Conservation (phyloP, 805 yeast genomes). For the Metschnikowia kofuensis region DNA sequence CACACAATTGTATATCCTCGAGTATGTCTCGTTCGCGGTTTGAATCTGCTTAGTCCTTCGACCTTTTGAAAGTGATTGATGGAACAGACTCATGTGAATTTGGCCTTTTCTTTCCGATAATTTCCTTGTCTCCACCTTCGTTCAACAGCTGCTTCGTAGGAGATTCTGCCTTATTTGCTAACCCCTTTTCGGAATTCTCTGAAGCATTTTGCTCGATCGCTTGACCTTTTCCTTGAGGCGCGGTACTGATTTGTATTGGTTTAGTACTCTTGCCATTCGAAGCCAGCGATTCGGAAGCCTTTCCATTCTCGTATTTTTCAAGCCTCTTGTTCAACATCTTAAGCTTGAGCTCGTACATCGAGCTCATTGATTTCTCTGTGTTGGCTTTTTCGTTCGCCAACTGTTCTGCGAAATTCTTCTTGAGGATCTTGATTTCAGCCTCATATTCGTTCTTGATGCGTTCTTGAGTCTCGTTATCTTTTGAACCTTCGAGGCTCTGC, state of each 20-base stretch:
- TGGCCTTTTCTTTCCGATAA: constrained; percentile 3
- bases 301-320: constrained; percentile 42
- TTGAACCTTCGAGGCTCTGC: neutral
- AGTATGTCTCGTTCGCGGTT: too few species aligned
- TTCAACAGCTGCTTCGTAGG: neutral
- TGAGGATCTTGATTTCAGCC: constrained; percentile 20
- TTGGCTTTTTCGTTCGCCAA: constrained; percentile 29
- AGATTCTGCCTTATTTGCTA: neutral
- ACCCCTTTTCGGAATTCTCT: neutral
- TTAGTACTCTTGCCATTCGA: neutral
- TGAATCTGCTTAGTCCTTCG: constrained; percentile 1
- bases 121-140: neutral
- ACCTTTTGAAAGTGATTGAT: constrained; percentile 4
- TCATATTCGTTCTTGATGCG: constrained; percentile 20
- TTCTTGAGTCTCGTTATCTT: constrained; percentile 15
- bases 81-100: constrained; percentile 3
- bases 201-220: neutral
- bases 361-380: constrained; percentile 48
- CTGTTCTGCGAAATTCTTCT: constrained; percentile 20
- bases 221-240: neutral
- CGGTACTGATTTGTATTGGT: neutral
- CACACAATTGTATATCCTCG: too few species aligned
- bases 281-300: neutral
- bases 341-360: constrained; percentile 57
- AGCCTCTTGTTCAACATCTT: constrained; percentile 53